These are phyloP conservation scores for Boletus tomentosulus DNA, from an alignment of 768 basidiomycete genomes.

Conservation along the genomic window DNA sequence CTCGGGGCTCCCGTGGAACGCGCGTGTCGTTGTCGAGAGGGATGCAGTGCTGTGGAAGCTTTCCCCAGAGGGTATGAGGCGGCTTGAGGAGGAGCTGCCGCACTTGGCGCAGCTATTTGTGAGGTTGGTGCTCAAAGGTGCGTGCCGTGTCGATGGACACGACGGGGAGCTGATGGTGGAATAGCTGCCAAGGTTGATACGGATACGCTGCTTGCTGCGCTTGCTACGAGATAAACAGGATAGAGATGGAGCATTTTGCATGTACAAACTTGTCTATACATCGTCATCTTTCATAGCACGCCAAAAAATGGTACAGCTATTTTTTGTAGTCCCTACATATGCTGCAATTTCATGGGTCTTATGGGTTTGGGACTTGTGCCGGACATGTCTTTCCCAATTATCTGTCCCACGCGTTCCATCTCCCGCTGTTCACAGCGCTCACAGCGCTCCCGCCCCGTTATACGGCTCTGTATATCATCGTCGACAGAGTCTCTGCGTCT, in stretches of 20 bases:
- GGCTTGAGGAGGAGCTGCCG: constrained; percentile 66
- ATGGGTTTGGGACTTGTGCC: background rate
- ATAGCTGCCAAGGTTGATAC: constrained; percentile 63
- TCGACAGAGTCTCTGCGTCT: too few species aligned
- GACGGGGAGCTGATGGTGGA: background rate
- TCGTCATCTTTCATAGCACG: too few species aligned
- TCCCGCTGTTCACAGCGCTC: too few species aligned
- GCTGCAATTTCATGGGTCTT: background rate
- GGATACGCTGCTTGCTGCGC: constrained; percentile 55
- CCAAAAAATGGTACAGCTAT: too few species aligned
- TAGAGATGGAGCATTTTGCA: too few species aligned
- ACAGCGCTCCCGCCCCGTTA: too few species aligned
- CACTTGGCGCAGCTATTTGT: constrained; percentile 62
- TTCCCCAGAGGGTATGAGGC: constrained; percentile 49
- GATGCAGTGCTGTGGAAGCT: constrained; percentile 81
- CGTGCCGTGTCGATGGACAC: constrained; percentile 11
- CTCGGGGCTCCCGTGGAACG: constrained; percentile 79
- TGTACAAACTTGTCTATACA: constrained; percentile 2
- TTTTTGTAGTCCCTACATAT: background rate
- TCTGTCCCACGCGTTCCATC: too few species aligned
- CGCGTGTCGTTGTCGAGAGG: constrained; percentile 79
- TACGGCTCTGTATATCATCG: too few species aligned
- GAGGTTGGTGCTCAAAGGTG: constrained; percentile 71
- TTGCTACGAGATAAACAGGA: constrained; percentile 40
- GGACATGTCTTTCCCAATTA: too few species aligned